Evolutionary conservation across 805 yeast species (phyloP), one percentile per base, ranked within the genome.

Genomic region (Kuraishia capsulata): DNA sequence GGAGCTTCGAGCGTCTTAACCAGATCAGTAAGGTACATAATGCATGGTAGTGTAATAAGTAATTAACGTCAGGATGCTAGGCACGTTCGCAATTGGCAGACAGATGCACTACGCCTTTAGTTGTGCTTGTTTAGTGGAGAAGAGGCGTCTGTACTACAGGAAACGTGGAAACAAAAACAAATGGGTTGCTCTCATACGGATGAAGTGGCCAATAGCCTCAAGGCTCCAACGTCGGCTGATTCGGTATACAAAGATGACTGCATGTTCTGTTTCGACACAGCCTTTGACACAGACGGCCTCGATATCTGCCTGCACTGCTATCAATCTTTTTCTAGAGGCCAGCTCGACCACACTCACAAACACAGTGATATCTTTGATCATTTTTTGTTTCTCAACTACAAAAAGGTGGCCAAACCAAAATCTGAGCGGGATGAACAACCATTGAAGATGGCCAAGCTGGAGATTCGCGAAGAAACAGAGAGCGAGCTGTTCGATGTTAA

Each of bases 171-270:
- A n/a, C n/a, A n/a, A n/a, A n/a, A n/a, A n/a, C n/a, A n/a, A n/a
- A n/a, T n/a, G n/a, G n/a, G n/a, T n/a, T n/a, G n/a, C n/a, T n/a
- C n/a, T n/a, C n/a, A n/a, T n/a, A n/a, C n/a, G n/a, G n/a, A n/a
- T n/a, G n/a, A n/a, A n/a, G n/a, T n/a, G n/a, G n/a, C n/a, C n/a
- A n/a, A n/a, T n/a, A n/a, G n/a, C n/a, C 26, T 23, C 10, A 23
- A 11, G 26, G 26, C 26, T 6, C 64, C 64, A 4, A 39, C 46
- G 3, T 39, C 62, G 23, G 59, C 63, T 3, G 43, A 58, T 19
- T 63, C 68, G 2, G 75, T 89, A 14, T 79, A 76, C 51, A 89
- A 86, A 53, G 97, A 90, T 61, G 96, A 88, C 47, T 89, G 97
- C 54, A 82, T 83, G 63, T 90, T 74, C 59, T 81, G 89, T 38